Conservation (phyloP, 805 yeast genomes). For the Teunomyces gatunensis region DNA sequence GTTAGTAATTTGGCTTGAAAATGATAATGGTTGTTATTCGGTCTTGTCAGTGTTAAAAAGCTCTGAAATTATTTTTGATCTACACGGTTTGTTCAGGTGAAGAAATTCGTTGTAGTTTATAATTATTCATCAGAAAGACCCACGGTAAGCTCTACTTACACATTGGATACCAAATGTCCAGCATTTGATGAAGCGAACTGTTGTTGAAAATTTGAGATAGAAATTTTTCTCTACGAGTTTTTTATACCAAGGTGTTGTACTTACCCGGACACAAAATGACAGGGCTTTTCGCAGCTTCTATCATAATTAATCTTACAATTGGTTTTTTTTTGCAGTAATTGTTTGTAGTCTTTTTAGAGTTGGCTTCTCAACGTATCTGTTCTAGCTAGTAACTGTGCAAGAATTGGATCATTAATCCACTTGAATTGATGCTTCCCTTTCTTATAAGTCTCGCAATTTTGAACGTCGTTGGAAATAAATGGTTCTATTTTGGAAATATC, state of each 20-base stretch:
- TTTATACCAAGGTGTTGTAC: background rate
- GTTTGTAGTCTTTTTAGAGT: background rate
- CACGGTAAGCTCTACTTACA: background rate
- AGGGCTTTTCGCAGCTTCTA: background rate
- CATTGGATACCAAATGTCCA: background rate
- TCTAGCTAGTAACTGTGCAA: background rate
- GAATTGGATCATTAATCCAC: background rate
- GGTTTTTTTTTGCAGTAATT: background rate
- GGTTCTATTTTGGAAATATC: background rate
- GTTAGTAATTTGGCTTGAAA: slow-evolving; percentile 5
- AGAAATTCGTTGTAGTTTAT: slow-evolving; percentile 55
- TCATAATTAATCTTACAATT: background rate
- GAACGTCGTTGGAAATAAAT: background rate
- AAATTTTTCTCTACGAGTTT: background rate
- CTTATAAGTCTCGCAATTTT: background rate
- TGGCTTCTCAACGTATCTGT: background rate
- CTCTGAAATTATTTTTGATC: slow-evolving; percentile 57
- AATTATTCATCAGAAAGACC: slow-evolving; percentile 29
- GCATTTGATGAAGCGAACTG: background rate
- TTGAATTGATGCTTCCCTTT: background rate
- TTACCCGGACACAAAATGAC: background rate
- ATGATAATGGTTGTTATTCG: background rate
- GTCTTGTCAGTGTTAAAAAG: slow-evolving; percentile 64
- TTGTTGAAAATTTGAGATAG: background rate
- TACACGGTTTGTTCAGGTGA: slow-evolving; percentile 62